phyloP scores from a whole-genome alignment of 164 flowering plant species.

The Sedum album region DNA sequence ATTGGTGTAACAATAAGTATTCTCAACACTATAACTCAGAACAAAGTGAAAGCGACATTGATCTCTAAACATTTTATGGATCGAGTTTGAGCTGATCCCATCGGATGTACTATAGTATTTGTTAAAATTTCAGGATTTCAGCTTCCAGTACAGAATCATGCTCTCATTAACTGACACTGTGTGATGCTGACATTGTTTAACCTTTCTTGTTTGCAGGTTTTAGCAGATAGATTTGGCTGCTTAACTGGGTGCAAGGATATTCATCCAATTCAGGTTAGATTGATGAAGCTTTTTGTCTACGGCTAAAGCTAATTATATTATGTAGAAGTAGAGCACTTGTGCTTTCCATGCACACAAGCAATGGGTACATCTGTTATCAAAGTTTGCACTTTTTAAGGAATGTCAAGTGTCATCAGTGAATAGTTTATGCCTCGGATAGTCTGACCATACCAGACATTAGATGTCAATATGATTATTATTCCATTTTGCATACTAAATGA shows the following conservation, averaged over 20 bases:
- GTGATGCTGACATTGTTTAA: background rate
- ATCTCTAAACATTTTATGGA: background rate
- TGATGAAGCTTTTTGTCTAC: background rate
- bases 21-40: background rate
- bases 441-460: background rate
- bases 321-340: background rate
- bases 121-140: background rate
- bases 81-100: background rate
- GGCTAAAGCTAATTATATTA: background rate
- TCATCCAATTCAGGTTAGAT: background rate
- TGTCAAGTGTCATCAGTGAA: background rate
- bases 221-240: background rate
- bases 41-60: background rate
- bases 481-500: background rate
- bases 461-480: background rate
- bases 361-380: background rate
- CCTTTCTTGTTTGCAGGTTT: background rate
- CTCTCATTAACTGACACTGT: background rate
- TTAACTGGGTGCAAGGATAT: background rate
- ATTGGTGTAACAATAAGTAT: background rate
- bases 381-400: background rate
- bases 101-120: background rate
- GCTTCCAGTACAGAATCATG: background rate
- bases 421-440: background rate
- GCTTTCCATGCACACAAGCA: background rate